A percentile compares a stretch with the other conserved stretches of the same genome.
Conservation (phyloP, 164 flowering plant genomes). For the Cinnamomum micranthum region DNA sequence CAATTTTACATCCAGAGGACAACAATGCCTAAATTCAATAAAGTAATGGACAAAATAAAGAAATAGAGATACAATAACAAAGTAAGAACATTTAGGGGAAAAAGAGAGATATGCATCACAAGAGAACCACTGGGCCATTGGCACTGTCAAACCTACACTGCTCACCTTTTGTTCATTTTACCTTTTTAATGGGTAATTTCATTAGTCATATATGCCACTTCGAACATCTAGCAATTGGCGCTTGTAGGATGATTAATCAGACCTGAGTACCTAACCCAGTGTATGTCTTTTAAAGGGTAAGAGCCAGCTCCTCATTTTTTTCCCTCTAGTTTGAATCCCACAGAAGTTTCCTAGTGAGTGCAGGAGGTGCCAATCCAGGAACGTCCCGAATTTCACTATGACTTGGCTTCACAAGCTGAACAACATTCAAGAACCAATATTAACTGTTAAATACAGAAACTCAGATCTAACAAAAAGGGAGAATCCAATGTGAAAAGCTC, state of each 20-base stretch:
- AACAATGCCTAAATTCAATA: no score
- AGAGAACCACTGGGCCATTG: no score
- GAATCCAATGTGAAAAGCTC: no score
- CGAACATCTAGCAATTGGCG: not conserved
- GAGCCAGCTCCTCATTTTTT: not conserved
- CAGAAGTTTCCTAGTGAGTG: slow-evolving; percentile 51
- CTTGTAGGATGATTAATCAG: not conserved
- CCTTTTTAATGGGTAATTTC: no score
- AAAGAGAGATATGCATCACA: no score
- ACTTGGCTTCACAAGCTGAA: slow-evolving; percentile 74
- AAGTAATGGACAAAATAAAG: no score
- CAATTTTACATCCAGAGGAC: no score
- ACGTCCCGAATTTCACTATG: slow-evolving; percentile 82
- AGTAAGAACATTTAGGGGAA: no score
- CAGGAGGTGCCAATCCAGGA: slow-evolving; percentile 95
- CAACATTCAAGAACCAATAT: slow-evolving; percentile 4
- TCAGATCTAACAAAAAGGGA: no score
- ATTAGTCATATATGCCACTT: not conserved
- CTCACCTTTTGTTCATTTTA: not conserved
- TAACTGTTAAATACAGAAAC: no score
- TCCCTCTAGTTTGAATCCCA: slow-evolving; percentile 32
- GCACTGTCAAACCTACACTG: no score
- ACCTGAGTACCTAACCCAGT: not conserved
- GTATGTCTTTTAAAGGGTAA: not conserved
- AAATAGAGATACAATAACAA: no score